Evolutionary conservation across 1,139 yeast genomes (phyloP), one percentile per base, ranked within the genome.

Genomic region (Debaryomycetaceae sp.): DNA sequence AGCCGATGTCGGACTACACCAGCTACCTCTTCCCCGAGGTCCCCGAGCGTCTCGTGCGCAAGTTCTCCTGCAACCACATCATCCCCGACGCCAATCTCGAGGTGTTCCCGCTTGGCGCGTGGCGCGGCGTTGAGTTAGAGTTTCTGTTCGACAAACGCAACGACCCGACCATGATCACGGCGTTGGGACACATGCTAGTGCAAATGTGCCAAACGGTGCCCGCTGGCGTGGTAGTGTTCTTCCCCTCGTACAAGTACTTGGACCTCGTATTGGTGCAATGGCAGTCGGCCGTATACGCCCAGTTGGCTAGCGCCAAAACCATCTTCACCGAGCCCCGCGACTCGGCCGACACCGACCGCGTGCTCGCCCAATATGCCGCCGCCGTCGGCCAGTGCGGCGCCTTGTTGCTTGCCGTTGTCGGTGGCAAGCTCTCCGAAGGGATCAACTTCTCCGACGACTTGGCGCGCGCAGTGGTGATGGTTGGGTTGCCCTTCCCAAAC

Each of bases 341-440:
- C 3, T 49, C 69, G 1, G 36, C 52, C 1, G 56, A 61, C 4
- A 71, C 71, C 1, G 76, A 69, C 2, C 49, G 56, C 18, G 58
- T 74, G 0, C 55, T 89, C 12, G 40, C 51, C 0, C 70, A 67
- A 2, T 91, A 82, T 45, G 56, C 79, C 1, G 45, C 56, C 1
- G 43, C 55, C 2, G 62, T 56, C 9, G 34, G 32, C 18, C 3
- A 14, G n/a, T 18, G 19, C 9, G 93, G 94, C 0, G 91, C 94
- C 0, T 46, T 83, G 2, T 55, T 91, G 4, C 65, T 89, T 18
- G 79, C 96, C 0, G 95, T 91, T 1, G 95, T 91, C 11, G 96
- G 96, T 2, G 98, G 97, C 0, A 83, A 83, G 47, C 66, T 91
- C 63, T 85, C 96, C 0, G 98, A 89, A 53, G 98, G 98, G 5